Evolutionary conservation across 352 stramenopile species (phyloP).

Genomic region (Pythium guiyangense): DNA sequence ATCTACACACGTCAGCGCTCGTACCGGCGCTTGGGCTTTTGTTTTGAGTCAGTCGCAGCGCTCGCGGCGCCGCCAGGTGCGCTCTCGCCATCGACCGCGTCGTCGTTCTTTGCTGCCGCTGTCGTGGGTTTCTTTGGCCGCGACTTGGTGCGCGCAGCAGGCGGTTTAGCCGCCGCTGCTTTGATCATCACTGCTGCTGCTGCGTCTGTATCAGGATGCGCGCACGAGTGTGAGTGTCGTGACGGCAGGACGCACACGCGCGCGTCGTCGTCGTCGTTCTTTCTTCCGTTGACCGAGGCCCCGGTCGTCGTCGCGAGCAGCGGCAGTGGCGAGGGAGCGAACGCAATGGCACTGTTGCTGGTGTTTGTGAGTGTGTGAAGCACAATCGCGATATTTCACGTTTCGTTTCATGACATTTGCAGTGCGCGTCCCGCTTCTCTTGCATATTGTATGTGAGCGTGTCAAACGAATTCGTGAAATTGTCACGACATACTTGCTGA

Average conservation of each 20-base stretch:
- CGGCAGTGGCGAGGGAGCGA: slow-evolving; percentile 3
- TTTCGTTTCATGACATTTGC: too few species aligned
- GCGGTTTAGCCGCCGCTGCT: background rate
- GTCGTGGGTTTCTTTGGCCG: slow-evolving; percentile 14
- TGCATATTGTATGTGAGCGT: too few species aligned
- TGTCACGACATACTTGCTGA: too few species aligned
- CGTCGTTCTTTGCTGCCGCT: slow-evolving; percentile 11
- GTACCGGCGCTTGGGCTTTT: slow-evolving; percentile 41
- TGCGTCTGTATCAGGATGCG: background rate
- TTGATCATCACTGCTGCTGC: slow-evolving; percentile 13
- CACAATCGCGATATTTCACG: too few species aligned
- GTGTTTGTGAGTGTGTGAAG: too few species aligned
- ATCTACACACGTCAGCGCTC: background rate
- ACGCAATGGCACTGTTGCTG: too few species aligned
- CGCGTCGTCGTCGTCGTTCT: background rate
- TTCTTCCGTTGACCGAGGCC: background rate
- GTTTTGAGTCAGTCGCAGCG: slow-evolving; percentile 14
- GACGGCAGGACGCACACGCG: background rate
- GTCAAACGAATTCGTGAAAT: too few species aligned
- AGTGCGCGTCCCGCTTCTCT: too few species aligned
- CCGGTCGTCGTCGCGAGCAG: background rate
- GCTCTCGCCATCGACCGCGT: background rate
- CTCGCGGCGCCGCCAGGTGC: slow-evolving; percentile 1
- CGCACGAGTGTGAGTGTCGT: background rate
- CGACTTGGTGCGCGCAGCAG: slow-evolving; percentile 5